Base-by-base conservation (phyloP, 495 filamentous ascomycete species). In the Penicillium maclennaniae region DNA sequence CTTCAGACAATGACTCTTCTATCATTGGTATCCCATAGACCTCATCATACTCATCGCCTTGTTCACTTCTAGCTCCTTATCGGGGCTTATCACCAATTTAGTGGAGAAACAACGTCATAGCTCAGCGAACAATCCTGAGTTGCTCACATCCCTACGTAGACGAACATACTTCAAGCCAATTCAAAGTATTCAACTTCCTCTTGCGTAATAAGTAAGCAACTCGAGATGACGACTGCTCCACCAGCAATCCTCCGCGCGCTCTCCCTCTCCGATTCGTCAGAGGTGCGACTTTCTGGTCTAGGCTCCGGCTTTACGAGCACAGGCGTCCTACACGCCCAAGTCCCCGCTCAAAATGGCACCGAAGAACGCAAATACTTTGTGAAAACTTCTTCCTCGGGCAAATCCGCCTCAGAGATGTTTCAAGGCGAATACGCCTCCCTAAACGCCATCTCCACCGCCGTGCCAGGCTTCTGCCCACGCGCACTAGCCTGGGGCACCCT, bases 391-490 rank as follows among this genome's bases (percentile, higher is more conserved):
- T 37, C 62, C 10, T 70, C 72, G 9, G 85, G 86, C 3, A 55
- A 71, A 28, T 76, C 83, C 12, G 82, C 88, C 19, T 78, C 81
- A 49, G 65, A 84, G 36, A 96, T 96, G 89, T 95, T 96, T 65
- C 74, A 73, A 74, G 89, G 91, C 28, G 92, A 97, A 74, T 87
- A 88, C 68, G 79, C 80, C 44, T 93, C 88, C 16, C 82, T 96
- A 47, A 90, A 91, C 63, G 87, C 89, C 26, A 85, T 96, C 65
- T 82, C 88, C 61, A 49, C 68, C 52, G 73, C 77, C 16, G 84
- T 91, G 0, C 87, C 91, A 16, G 81, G 77, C 28, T 79, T 97
- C 50, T 91, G 87, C 62, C 89, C 91, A 0, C 71, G 74, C 45
- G 84, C 86, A 16, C 76, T 88, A 63, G 86, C 86, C 41, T 82